Evolutionary conservation across 495 filamentous ascomycete species (phyloP).

Genomic region (Hypoxylon fuscum): DNA sequence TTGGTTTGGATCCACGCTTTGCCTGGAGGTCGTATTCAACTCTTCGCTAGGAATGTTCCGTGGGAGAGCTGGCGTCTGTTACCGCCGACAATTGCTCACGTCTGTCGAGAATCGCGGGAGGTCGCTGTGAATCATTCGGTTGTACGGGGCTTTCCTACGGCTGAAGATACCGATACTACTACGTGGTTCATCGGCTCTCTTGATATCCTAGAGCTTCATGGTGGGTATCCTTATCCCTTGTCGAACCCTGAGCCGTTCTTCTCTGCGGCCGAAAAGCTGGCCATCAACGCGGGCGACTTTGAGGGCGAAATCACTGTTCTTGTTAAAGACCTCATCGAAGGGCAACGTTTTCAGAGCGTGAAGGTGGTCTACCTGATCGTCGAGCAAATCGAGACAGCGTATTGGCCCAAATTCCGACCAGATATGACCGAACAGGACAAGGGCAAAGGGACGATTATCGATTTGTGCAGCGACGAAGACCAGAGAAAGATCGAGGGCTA

Average conservation of each 20-base stretch:
- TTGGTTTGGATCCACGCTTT: conserved; percentile 41
- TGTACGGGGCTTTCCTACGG: conserved; percentile 44
- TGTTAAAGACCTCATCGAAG: conserved; percentile 35
- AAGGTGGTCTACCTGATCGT: conserved; percentile 41
- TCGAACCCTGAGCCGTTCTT: conserved; percentile 46
- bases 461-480: conserved; percentile 38
- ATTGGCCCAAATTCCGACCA: conserved; percentile 42
- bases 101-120: conserved; percentile 39
- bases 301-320: conserved; percentile 35
- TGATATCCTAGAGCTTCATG: conserved; percentile 43
- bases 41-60: conserved; percentile 43
- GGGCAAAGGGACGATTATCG: conserved; percentile 42
- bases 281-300: conserved; percentile 39
- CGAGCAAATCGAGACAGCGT: conserved; percentile 43
- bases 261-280: conserved; percentile 33
- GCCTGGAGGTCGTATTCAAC: conserved; percentile 41
- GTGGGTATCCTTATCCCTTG: conserved; percentile 43
- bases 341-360: conserved; percentile 37
- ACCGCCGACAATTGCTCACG: conserved; percentile 40
- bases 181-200: conserved; percentile 44
- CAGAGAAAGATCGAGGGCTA: conserved; percentile 39
- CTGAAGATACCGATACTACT: conserved; percentile 39
- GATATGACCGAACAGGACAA: conserved; percentile 43
- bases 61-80: conserved; percentile 45
- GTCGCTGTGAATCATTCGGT: conserved; percentile 36